Evolutionary conservation across 441 rosid genomes (phyloP).

Genomic region (Metrosideros polymorpha): DNA sequence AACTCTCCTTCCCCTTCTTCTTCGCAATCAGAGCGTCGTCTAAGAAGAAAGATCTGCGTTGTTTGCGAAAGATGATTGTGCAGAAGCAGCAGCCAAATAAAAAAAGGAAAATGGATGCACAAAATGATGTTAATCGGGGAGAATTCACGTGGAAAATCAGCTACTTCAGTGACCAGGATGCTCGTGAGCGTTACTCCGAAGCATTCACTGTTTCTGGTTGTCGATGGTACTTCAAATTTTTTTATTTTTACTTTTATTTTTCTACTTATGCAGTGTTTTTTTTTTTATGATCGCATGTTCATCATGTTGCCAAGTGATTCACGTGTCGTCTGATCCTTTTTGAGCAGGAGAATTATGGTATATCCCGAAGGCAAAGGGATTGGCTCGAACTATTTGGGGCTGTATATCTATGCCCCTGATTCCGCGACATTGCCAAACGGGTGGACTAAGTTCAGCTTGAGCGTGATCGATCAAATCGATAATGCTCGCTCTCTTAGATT

Average conservation of each 20-base stretch:
- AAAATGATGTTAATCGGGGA: not conserved
- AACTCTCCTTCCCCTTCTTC: not conserved
- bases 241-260: fast-evolving
- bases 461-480: not conserved
- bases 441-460: not conserved
- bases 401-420: not conserved
- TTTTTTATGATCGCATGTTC: not conserved
- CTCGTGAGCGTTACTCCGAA: not conserved
- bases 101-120: not conserved
- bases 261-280: not conserved
- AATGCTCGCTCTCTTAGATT: no score
- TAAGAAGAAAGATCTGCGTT: not conserved
- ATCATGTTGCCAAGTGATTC: not conserved
- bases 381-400: not conserved
- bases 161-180: not conserved
- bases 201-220: not conserved
- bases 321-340: not conserved
- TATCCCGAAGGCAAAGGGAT: not conserved
- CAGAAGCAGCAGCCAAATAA: not conserved
- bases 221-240: not conserved
- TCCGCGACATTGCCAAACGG: not conserved
- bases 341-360: not conserved
- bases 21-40: not conserved
- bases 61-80: not conserved
- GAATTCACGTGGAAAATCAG: not conserved